Percentiles rank a stretch among this genome's conserved stretches.
phyloP scores from a whole-genome alignment of 1,284 basidiomycete species.

The Wolfiporia cocos region DNA sequence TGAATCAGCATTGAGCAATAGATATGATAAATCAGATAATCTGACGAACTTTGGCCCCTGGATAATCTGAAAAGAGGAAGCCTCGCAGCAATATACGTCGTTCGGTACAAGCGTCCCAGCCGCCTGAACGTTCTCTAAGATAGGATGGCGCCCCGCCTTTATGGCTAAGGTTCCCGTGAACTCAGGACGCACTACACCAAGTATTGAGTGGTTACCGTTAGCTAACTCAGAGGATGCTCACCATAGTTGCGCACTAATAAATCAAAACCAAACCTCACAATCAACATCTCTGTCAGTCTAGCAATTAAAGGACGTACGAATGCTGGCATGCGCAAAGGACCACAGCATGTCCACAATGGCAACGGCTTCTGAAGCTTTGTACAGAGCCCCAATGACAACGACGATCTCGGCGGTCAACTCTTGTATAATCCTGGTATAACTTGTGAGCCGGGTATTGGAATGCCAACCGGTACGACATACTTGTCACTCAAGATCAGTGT shows the following conservation, averaged over 20 bases:
- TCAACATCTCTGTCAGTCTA: neutral
- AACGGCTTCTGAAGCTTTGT: constrained; percentile 85
- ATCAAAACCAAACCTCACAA: neutral
- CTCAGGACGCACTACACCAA: constrained; percentile 72
- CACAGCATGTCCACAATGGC: constrained; percentile 83
- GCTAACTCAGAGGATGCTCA: constrained; percentile 24
- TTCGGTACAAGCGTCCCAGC: constrained; percentile 75
- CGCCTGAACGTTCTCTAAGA: constrained; percentile 71
- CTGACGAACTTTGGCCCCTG: constrained; percentile 78
- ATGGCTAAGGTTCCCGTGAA: constrained; percentile 84
- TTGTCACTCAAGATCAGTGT: constrained; percentile 77
- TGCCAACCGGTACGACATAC: too few species aligned
- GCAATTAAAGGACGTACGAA: constrained; percentile 40
- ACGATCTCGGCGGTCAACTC: constrained; percentile 64
- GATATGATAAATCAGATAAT: neutral
- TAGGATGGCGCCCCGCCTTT: constrained; percentile 80
- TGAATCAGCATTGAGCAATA: neutral
- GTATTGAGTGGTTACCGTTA: too few species aligned
- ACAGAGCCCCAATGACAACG: constrained; percentile 66
- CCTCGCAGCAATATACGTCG: constrained; percentile 80
- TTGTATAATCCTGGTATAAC: constrained; percentile 56
- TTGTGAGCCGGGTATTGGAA: too few species aligned
- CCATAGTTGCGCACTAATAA: constrained; percentile 65
- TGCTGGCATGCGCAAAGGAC: constrained; percentile 79
- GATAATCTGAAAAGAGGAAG: constrained; percentile 82